These are phyloP conservation scores for cucumber (Cucumis sativus) DNA, from an alignment of 306 rosid genomes.

Conservation along the genomic window DNA sequence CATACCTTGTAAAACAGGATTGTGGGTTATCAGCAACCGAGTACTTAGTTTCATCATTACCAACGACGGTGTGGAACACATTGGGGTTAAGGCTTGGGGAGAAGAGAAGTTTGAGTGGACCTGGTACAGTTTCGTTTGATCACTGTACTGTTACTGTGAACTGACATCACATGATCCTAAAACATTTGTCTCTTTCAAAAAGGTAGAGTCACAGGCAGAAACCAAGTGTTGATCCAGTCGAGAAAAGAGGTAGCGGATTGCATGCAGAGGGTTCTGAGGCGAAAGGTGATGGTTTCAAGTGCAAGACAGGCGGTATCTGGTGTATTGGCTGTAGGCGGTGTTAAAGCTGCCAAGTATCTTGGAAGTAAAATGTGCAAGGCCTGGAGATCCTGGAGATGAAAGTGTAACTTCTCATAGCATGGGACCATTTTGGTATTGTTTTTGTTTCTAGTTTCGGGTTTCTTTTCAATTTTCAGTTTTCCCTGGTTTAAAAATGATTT, in stretches of 20 bases:
- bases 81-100: slow-evolving; percentile 44
- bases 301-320: slow-evolving; percentile 84
- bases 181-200: neutral
- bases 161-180: neutral
- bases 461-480: neutral
- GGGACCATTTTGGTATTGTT: neutral
- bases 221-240: slow-evolving; percentile 28
- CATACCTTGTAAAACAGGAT: slow-evolving; percentile 37
- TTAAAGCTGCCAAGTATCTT: slow-evolving; percentile 51
- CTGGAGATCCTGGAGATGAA: slow-evolving; percentile 56
- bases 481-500: neutral
- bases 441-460: neutral
- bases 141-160: neutral
- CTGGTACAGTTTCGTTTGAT: slow-evolving; percentile 29
- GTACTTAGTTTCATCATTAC: slow-evolving; percentile 56
- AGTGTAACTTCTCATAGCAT: neutral
- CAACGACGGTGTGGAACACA: slow-evolving; percentile 46
- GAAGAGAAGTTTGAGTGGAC: slow-evolving; percentile 21
- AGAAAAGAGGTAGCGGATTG: slow-evolving; percentile 66
- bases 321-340: slow-evolving; percentile 60
- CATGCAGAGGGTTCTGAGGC: slow-evolving; percentile 53
- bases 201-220: slow-evolving; percentile 25
- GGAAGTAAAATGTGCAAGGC: slow-evolving; percentile 57
- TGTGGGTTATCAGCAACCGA: slow-evolving; percentile 31
- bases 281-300: slow-evolving; percentile 75